Evolutionary conservation across 1,284 basidiomycete species (phyloP).

Genomic region (Boletus nobilissimus): DNA sequence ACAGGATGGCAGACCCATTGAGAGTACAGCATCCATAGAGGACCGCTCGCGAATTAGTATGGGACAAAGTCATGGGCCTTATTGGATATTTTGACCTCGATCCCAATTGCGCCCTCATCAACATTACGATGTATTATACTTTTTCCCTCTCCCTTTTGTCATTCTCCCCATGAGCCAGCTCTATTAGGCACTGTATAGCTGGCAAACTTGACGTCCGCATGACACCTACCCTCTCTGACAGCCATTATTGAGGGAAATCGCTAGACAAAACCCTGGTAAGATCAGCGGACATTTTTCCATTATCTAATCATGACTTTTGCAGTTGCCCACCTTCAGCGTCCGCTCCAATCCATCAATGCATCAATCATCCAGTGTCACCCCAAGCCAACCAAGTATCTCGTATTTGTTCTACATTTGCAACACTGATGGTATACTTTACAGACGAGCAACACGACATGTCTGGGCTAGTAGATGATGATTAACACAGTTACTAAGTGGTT

Average conservation of each 20-base stretch:
- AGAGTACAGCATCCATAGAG: conserved; percentile 64
- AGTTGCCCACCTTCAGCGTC: no score
- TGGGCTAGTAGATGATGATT: no score
- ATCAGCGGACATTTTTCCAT: no score
- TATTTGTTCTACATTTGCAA: no score
- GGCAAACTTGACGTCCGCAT: conserved; percentile 47
- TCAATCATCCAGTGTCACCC: no score
- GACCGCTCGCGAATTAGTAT: conserved; percentile 79
- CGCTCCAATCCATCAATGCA: no score
- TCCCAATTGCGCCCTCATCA: conserved; percentile 89
- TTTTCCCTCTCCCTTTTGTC: conserved; percentile 92
- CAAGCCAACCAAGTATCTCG: no score
- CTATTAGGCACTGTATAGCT: conserved; percentile 49
- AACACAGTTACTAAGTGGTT: no score
- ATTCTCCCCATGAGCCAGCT: conserved; percentile 82
- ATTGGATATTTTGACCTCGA: conserved; percentile 98
- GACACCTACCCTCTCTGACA: conserved; percentile 52
- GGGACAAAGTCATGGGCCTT: conserved; percentile 87
- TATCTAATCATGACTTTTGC: no score
- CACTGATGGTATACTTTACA: no score
- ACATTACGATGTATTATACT: conserved; percentile 85
- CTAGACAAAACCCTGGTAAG: no score
- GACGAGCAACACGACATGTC: no score
- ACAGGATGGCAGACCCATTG: conserved; percentile 67
- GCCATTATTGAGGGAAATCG: conserved; percentile 64